These are phyloP conservation scores for Seiridium cupressi DNA, from an alignment of 2,329 filamentous ascomycete genomes.

Conservation along the genomic window DNA sequence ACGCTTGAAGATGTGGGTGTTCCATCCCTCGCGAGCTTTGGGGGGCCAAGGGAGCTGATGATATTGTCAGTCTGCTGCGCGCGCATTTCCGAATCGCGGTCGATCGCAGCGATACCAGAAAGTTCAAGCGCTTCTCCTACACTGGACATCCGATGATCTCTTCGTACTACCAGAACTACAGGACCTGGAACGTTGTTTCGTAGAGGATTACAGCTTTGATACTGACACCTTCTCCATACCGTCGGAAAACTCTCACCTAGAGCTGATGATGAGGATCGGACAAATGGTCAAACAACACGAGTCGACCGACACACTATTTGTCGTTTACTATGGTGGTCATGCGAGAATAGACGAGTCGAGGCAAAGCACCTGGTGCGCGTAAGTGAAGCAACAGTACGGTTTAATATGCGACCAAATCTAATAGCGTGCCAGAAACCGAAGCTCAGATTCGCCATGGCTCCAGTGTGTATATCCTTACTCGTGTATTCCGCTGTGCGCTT, in stretches of 20 bases:
- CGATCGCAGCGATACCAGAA: constrained; percentile 54
- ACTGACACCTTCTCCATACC: constrained; percentile 59
- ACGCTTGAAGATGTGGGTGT: constrained; percentile 51
- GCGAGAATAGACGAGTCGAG: constrained; percentile 58
- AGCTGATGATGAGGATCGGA: constrained; percentile 55
- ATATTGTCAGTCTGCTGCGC: constrained; percentile 44
- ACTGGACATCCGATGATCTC: constrained; percentile 58
- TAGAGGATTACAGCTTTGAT: constrained; percentile 53
- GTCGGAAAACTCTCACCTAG: constrained; percentile 56
- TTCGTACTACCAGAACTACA: constrained; percentile 59
- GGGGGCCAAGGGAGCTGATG: background rate
- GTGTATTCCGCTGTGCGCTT: background rate
- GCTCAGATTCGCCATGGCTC: constrained; percentile 51
- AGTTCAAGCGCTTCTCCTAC: constrained; percentile 52
- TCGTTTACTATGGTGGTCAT: constrained; percentile 60
- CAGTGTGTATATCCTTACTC: constrained; percentile 38
- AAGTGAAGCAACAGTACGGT: constrained; percentile 25
- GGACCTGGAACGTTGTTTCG: constrained; percentile 53
- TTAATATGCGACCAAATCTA: background rate
- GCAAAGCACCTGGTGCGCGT: constrained; percentile 61
- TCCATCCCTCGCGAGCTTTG: background rate
- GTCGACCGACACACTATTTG: constrained; percentile 52
- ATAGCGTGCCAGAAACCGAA: constrained; percentile 39
- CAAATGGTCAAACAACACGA: constrained; percentile 57
- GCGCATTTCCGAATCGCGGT: constrained; percentile 56